Percentiles rank a stretch among this genome's conserved stretches.
Conservation (phyloP, 2,329 filamentous ascomycete species). For the Tricladium varicosporioides region DNA sequence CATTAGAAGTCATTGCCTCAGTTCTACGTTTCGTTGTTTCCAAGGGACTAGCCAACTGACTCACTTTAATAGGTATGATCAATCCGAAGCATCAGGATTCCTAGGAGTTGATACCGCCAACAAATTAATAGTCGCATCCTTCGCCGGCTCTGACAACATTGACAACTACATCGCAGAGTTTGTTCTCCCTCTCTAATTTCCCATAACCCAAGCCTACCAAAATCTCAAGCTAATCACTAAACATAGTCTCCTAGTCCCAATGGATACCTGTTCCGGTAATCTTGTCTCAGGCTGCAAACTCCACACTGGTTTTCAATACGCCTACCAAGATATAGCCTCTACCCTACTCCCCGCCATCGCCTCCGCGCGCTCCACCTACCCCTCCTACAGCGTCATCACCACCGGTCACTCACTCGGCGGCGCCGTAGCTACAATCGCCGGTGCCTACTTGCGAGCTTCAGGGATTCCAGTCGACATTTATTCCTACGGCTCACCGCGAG, state of each 20-base stretch:
- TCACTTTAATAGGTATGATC: conserved; percentile 35
- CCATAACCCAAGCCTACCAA: neutral
- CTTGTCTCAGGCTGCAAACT: conserved; percentile 32
- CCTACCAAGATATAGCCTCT: conserved; percentile 53
- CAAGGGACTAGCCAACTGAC: neutral
- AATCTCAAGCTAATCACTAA: neutral
- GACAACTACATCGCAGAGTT: conserved; percentile 20
- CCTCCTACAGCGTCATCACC: conserved; percentile 27
- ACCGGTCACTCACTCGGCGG: conserved; percentile 34
- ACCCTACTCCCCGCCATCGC: conserved; percentile 11
- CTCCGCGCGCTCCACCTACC: conserved; percentile 18
- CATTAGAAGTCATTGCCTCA: neutral
- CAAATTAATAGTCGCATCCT: conserved; percentile 55
- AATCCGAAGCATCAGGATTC: conserved; percentile 49
- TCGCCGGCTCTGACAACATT: conserved; percentile 50
- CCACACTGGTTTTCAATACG: conserved; percentile 57
- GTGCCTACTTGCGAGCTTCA: conserved; percentile 23
- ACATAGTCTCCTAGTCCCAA: conserved; percentile 13
- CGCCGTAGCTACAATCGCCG: conserved; percentile 31
- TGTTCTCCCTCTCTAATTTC: neutral
- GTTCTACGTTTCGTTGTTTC: neutral
- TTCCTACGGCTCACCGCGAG: conserved; percentile 32
- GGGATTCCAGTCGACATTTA: conserved; percentile 20
- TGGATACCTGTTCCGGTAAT: conserved; percentile 22
- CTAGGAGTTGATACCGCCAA: conserved; percentile 48